phyloP scores from a whole-genome alignment of 1,284 basidiomycete genomes.

The Tylopilus orsonianus region DNA sequence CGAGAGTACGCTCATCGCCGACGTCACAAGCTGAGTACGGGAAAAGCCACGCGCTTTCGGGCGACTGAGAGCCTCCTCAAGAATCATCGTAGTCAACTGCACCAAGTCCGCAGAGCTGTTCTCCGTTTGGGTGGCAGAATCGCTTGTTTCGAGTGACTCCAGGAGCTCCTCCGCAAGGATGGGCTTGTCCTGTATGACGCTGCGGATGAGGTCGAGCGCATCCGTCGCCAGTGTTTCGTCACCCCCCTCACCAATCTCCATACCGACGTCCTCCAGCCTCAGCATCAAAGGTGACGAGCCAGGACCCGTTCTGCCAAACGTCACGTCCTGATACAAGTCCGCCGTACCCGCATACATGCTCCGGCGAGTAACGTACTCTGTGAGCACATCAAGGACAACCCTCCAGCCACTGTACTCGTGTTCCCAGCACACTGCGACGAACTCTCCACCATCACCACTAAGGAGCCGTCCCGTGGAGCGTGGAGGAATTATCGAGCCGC shows the following conservation, averaged over 20 bases:
- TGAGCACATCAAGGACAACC: conserved; percentile 73
- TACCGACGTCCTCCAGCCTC: conserved; percentile 65
- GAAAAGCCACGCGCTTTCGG: conserved; percentile 48
- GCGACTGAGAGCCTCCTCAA: conserved; percentile 76
- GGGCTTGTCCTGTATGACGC: conserved; percentile 70
- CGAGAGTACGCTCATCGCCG: conserved; percentile 77
- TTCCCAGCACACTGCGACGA: conserved; percentile 76
- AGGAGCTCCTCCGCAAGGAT: conserved; percentile 64
- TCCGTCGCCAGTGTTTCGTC: conserved; percentile 68
- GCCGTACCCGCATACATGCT: conserved; percentile 42
- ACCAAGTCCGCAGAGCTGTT: conserved; percentile 54
- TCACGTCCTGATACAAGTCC: conserved; percentile 49
- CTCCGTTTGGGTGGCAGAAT: conserved; percentile 22
- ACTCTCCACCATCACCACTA: conserved; percentile 69
- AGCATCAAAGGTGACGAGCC: conserved; percentile 45
- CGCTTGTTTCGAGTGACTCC: conserved; percentile 55
- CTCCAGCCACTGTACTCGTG: conserved; percentile 83
- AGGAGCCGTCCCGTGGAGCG: conserved; percentile 71
- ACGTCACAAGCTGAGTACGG: conserved; percentile 69
- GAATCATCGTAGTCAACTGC: conserved; percentile 76
- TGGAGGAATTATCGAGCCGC: conserved; percentile 66
- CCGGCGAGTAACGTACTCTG: conserved; percentile 65
- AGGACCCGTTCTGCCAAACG: conserved; percentile 45
- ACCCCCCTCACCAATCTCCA: conserved; percentile 57
- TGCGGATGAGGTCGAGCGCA: conserved; percentile 75